Evolutionary conservation across 306 rosid genomes (phyloP).

Genomic region (Begonia masoniana): DNA sequence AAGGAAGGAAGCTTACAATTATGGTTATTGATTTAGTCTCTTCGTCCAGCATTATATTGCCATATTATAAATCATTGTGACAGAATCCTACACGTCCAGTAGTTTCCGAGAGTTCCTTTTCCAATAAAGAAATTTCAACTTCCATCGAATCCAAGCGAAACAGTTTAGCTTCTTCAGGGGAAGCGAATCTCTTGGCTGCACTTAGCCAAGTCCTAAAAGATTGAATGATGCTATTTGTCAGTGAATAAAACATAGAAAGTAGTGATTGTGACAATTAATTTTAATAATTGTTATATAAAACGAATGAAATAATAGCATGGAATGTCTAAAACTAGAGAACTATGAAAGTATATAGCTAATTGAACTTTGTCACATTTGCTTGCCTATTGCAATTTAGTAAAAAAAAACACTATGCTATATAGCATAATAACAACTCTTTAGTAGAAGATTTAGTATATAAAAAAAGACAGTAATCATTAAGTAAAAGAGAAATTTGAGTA

Average conservation of each 20-base stretch:
- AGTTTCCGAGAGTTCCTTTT: constrained; percentile 35
- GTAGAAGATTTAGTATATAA: no score
- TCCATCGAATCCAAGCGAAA: constrained; percentile 57
- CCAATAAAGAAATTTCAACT: constrained; percentile 51
- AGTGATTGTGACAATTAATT: not conserved
- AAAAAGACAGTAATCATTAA: no score
- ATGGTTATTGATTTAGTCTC: constrained; percentile 54
- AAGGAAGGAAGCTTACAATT: constrained; percentile 49
- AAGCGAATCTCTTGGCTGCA: constrained; percentile 40
- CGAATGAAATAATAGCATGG: no score
- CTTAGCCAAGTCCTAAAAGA: constrained; percentile 61
- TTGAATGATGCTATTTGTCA: not conserved
- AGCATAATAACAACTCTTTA: no score
- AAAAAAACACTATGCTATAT: no score
- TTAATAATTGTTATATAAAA: no score
- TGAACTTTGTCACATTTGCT: no score
- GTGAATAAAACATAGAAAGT: no score
- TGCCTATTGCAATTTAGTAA: no score
- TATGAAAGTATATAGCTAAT: no score
- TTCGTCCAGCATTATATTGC: constrained; percentile 79
- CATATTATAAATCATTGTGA: constrained; percentile 86
- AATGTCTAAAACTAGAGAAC: no score
- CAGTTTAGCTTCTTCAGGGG: constrained; percentile 56
- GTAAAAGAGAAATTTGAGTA: no score
- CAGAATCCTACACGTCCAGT: constrained; percentile 51